Conservation (phyloP, 345 rosid genomes). For the Reutealis trisperma region DNA sequence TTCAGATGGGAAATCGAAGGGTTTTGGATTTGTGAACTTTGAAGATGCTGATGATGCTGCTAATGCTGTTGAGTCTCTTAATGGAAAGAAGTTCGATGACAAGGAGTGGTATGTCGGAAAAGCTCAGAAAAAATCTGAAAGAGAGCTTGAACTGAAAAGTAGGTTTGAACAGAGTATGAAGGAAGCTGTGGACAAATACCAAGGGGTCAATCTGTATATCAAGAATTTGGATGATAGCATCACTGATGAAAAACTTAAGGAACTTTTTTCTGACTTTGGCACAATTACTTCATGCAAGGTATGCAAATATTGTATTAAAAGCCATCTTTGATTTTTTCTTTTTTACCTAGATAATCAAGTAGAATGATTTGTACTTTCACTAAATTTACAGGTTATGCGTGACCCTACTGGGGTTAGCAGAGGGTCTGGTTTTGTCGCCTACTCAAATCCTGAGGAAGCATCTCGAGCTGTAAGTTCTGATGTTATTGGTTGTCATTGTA, state of each 20-base stretch:
- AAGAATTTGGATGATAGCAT: constrained; percentile 82
- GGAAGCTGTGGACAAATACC: constrained; percentile 84
- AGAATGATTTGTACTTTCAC: not conserved
- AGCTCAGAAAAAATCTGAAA: constrained; percentile 86
- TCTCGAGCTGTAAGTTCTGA: constrained; percentile 67
- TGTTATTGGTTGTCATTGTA: not conserved
- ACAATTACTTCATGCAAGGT: constrained; percentile 91
- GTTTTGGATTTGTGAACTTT: constrained; percentile 96
- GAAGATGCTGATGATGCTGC: constrained; percentile 89
- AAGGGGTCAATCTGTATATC: constrained; percentile 81
- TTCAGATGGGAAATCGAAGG: constrained; percentile 74
- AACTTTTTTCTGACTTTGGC: constrained; percentile 75
- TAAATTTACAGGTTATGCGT: constrained; percentile 63
- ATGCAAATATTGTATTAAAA: constrained; percentile 17
- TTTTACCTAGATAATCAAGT: not conserved
- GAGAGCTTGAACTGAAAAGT: constrained; percentile 66
- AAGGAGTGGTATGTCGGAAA: constrained; percentile 94
- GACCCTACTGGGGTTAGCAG: constrained; percentile 73
- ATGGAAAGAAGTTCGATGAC: constrained; percentile 73
- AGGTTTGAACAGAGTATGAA: constrained; percentile 75
- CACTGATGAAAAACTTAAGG: constrained; percentile 83
- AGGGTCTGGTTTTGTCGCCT: constrained; percentile 85
- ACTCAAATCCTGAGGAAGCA: constrained; percentile 80
- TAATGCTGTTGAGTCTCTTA: constrained; percentile 78
- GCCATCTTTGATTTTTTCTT: not conserved